Percentiles rank a stretch among this genome's conserved stretches.
Evolutionary conservation across 306 rosid genomes (phyloP).

Genomic region (Mimosa pudica): DNA sequence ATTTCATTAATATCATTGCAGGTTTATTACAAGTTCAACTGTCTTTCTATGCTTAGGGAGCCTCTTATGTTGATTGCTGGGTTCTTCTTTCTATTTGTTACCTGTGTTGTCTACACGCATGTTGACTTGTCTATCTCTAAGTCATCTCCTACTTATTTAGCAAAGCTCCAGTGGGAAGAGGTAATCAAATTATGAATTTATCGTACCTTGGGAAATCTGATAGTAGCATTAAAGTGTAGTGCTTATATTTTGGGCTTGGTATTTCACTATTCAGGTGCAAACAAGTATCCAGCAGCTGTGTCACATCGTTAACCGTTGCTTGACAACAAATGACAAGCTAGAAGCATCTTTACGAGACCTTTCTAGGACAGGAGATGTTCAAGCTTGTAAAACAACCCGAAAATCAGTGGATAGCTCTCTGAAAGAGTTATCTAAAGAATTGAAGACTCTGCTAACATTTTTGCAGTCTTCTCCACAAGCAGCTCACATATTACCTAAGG

Average conservation of each 20-base stretch:
- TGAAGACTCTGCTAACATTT: constrained; percentile 63
- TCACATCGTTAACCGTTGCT: constrained; percentile 63
- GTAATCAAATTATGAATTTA: constrained; percentile 45
- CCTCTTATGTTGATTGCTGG: constrained; percentile 94
- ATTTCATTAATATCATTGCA: constrained; percentile 47
- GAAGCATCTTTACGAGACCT: constrained; percentile 89
- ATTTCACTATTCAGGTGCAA: constrained; percentile 67
- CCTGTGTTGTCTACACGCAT: constrained; percentile 75
- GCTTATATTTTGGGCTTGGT: constrained; percentile 7
- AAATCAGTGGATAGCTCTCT: constrained; percentile 78
- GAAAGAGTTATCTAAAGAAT: constrained; percentile 87
- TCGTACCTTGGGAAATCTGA: constrained; percentile 22
- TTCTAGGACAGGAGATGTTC: constrained; percentile 86
- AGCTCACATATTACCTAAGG: constrained; percentile 80
- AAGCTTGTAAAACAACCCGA: constrained; percentile 86
- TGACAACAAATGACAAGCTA: constrained; percentile 69
- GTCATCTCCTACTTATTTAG: constrained; percentile 89
- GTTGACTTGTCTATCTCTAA: constrained; percentile 91
- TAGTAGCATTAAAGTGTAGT: constrained; percentile 24
- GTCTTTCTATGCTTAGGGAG: constrained; percentile 86
- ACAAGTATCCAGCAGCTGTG: constrained; percentile 65
- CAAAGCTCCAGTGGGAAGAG: constrained; percentile 96
- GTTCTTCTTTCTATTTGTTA: constrained; percentile 71
- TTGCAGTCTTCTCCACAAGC: constrained; percentile 90
- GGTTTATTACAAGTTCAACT: constrained; percentile 90